A percentile compares a stretch with the other conserved stretches of the same genome.
Evolutionary conservation across 2,329 filamentous ascomycete species (phyloP).

Genomic region (Cercospora canescens): DNA sequence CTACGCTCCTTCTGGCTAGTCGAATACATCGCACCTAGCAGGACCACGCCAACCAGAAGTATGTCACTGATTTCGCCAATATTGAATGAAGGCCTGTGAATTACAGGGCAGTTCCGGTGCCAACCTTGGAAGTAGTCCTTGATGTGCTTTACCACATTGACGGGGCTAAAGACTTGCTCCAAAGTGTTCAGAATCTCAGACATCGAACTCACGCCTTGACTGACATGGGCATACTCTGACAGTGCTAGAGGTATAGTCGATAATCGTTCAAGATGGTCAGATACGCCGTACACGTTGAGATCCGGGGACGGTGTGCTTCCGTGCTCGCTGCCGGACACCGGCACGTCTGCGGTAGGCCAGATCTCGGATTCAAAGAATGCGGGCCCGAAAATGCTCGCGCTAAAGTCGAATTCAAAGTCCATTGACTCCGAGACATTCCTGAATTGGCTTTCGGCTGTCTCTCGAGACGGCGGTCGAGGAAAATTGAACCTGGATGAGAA

Average conservation of each 20-base stretch:
- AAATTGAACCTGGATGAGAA: constrained; percentile 14
- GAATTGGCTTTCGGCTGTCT: background rate
- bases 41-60: background rate
- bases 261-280: background rate
- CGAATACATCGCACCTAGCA: constrained; percentile 16
- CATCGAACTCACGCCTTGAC: background rate
- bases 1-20: constrained; percentile 11
- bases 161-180: constrained; percentile 6
- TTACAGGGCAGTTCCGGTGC: constrained; percentile 8
- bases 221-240: background rate
- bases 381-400: constrained; percentile 4
- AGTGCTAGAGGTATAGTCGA: background rate
- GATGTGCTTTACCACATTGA: background rate
- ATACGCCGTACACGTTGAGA: background rate
- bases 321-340: background rate
- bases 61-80: background rate
- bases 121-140: constrained; percentile 13
- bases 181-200: background rate
- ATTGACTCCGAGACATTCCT: background rate
- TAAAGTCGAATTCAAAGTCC: constrained; percentile 10
- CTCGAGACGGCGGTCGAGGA: background rate
- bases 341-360: constrained; percentile 4
- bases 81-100: constrained; percentile 10
- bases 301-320: background rate
- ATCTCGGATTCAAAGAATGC: constrained; percentile 4